Evolutionary conservation across 2,329 filamentous ascomycete genomes (phyloP).

Genomic region (Penicillium fuscoglaucum): DNA sequence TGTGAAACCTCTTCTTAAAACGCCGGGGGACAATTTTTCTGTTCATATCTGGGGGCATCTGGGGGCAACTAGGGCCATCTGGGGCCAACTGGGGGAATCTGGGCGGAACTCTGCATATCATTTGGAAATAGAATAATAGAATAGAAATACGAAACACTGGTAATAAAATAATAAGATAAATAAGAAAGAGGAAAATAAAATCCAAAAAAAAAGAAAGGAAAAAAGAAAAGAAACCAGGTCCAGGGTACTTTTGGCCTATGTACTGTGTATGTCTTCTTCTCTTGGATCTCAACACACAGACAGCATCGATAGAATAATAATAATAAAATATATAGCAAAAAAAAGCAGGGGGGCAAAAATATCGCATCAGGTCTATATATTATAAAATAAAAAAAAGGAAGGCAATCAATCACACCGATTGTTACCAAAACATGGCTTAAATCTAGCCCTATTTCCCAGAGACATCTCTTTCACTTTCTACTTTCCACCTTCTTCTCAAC

Average conservation of each 20-base stretch:
- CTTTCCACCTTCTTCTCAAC: conserved; percentile 18
- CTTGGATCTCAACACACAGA: background rate
- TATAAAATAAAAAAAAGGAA: conserved; percentile 9
- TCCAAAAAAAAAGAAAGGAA: conserved; percentile 8
- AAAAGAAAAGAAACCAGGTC: conserved; percentile 4
- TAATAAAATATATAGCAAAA: background rate
- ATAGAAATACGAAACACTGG: conserved; percentile 1
- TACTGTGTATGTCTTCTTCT: conserved; percentile 2
- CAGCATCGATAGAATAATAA: background rate
- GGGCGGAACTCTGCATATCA: conserved; percentile 37
- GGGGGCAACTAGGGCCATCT: background rate
- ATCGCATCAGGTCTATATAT: background rate
- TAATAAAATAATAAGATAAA: conserved; percentile 9
- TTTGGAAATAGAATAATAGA: conserved; percentile 20
- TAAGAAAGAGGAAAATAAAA: conserved; percentile 6
- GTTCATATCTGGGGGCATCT: background rate
- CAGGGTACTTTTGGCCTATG: conserved; percentile 8
- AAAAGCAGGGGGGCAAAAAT: conserved; percentile 1
- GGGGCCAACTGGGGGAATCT: conserved; percentile 10
- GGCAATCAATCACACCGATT: conserved; percentile 29
- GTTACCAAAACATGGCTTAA: conserved; percentile 36
- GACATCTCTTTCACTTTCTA: conserved; percentile 26
- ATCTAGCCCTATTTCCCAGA: conserved; percentile 34
- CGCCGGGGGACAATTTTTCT: conserved; percentile 9
- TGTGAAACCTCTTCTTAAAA: conserved; percentile 40